These are phyloP conservation scores for Stagonosporopsis rhizophila DNA, from an alignment of 2,329 filamentous ascomycete species.

Conservation along the genomic window DNA sequence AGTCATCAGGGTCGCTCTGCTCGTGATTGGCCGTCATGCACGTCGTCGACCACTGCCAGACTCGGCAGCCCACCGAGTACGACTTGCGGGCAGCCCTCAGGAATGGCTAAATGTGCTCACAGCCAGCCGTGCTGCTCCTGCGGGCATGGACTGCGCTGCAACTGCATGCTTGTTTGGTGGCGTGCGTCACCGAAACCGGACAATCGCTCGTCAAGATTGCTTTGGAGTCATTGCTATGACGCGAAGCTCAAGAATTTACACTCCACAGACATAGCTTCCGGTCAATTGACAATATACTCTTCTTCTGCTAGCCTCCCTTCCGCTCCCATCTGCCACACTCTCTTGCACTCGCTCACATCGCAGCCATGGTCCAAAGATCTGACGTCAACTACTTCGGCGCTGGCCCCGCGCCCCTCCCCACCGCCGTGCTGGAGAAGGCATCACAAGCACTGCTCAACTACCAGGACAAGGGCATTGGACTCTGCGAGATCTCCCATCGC, in stretches of 20 bases:
- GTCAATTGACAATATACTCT: constrained; percentile 9
- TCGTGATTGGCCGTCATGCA: constrained; percentile 35
- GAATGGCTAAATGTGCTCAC: constrained; percentile 7
- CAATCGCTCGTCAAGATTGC: constrained; percentile 16
- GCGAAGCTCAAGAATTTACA: constrained; percentile 27
- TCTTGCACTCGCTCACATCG: constrained; percentile 4
- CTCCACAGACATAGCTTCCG: constrained; percentile 19
- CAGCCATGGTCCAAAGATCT: constrained; percentile 71
- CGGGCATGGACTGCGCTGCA: constrained; percentile 2
- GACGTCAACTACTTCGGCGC: constrained; percentile 89
- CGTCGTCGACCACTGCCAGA: constrained; percentile 32
- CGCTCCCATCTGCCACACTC: constrained; percentile 14
- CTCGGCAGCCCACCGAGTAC: constrained; percentile 25
- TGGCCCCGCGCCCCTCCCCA: constrained; percentile 86
- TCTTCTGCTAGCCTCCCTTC: constrained; percentile 7
- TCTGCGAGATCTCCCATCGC: constrained; percentile 91
- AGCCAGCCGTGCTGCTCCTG: constrained; percentile 8
- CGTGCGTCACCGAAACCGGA: constrained; percentile 31
- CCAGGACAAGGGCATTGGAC: constrained; percentile 78
- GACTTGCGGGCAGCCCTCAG: constrained; percentile 16
- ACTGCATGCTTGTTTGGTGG: constrained; percentile 6
- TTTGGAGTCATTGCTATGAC: constrained; percentile 40
- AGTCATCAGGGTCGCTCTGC: constrained; percentile 39
- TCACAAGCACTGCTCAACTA: constrained; percentile 82
- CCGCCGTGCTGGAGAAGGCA: constrained; percentile 77